Base-by-base conservation (phyloP, 352 stramenopile species). In the Globisporangium iwayamae region DNA sequence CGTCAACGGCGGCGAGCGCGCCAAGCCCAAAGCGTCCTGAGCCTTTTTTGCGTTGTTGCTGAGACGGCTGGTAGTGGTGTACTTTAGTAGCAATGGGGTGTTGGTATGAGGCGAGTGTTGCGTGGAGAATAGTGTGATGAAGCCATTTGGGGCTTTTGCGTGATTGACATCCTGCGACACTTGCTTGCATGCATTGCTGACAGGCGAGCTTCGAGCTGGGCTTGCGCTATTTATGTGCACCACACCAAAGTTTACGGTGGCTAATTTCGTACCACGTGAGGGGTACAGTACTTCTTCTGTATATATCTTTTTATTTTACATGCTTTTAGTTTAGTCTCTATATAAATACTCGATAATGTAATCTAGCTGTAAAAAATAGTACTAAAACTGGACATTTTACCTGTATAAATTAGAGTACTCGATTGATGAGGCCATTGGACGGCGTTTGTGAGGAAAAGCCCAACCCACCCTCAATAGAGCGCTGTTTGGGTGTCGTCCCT, bases 1-100 rank as follows among this genome's bases (percentile, higher is more conserved):
- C 0, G 79, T 85, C 6, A 79, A 82, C 11, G 71, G 80, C 8
- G 60, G 70, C 25, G 20, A 34, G 32, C 52, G 32, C 7, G 54
- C 32, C 18, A 53, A 69, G 18, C 57, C 73, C 22, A 83, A 80
- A 54, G 60, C 63, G 32, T 52, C 76, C 34, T 75, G 47, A 73
- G 20, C 13, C 25, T 28, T 38, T 39, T 22, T 11, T 43, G 32
- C 32, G 11, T 18, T 20, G 39, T 38, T 25, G 25, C n/a, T 46
- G 32, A 8, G 11, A 20, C 11, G 2, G 14, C 16, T 53, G 39
- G 56, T 48, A 51, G 55, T 52, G 22, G 3, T n/a, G 43, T 8
- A 4, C 10, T 30, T n/a, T 9, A 18, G 52, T 30, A 45, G 20
- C 13, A 18, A 30, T 20, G 3, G 16, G 32, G 32, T 57, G 51